These are phyloP conservation scores for Incumbomyces lentus DNA, from an alignment of 2,329 filamentous ascomycete genomes.

Conservation along the genomic window DNA sequence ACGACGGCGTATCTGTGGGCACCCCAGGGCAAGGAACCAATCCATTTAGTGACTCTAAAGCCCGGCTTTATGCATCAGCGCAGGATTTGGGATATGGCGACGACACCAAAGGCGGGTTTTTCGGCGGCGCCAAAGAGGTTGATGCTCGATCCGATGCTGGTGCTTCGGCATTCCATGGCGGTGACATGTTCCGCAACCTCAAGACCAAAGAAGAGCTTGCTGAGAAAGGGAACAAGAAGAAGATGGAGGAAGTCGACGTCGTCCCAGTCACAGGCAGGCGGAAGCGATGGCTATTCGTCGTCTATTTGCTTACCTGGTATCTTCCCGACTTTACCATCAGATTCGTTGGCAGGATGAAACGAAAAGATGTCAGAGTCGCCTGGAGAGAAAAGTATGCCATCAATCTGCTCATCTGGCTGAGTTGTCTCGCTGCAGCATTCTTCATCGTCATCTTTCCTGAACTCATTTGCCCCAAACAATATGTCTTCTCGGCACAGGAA, in stretches of 20 bases:
- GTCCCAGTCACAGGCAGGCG: slow-evolving; percentile 65
- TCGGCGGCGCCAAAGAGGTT: slow-evolving; percentile 59
- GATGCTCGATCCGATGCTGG: slow-evolving; percentile 87
- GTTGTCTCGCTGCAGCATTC: slow-evolving; percentile 68
- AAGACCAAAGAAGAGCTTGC: slow-evolving; percentile 91
- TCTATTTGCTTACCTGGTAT: slow-evolving; percentile 75
- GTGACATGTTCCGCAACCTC: slow-evolving; percentile 96
- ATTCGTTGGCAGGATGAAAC: slow-evolving; percentile 69
- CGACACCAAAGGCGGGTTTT: slow-evolving; percentile 74
- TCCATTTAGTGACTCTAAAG: slow-evolving; percentile 42
- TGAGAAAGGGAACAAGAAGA: slow-evolving; percentile 85
- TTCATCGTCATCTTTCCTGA: slow-evolving; percentile 81
- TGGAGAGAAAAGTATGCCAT: slow-evolving; percentile 98
- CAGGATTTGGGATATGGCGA: slow-evolving; percentile 51
- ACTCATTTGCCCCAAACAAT: slow-evolving; percentile 81
- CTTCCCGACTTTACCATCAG: slow-evolving; percentile 76
- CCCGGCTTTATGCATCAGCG: slow-evolving; percentile 41
- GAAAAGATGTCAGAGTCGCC: slow-evolving; percentile 82
- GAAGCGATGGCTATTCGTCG: slow-evolving; percentile 81
- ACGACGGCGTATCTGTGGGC: slow-evolving; percentile 51
- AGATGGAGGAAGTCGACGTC: slow-evolving; percentile 82
- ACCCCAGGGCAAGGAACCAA: slow-evolving; percentile 35
- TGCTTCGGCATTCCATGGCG: slow-evolving; percentile 76
- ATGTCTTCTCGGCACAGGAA: slow-evolving; percentile 74
- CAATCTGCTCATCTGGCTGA: slow-evolving; percentile 93